Percentiles rank a stretch among this genome's conserved stretches.
phyloP scores from a whole-genome alignment of 805 yeast species.

The Barnettozyma wickerhamii region DNA sequence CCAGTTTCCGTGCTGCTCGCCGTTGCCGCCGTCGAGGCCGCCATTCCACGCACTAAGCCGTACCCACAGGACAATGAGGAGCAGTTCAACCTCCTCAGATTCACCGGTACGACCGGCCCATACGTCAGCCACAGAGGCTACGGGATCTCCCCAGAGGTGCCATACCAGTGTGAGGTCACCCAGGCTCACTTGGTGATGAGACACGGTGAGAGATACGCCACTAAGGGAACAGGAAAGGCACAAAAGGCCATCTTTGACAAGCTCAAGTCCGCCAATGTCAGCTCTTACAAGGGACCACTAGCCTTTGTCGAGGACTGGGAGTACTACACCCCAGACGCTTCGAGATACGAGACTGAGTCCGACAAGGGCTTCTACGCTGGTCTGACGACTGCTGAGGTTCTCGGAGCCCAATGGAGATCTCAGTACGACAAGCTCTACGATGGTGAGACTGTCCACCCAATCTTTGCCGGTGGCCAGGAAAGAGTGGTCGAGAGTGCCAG shows the following conservation, averaged over 20 bases:
- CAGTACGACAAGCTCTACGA: slow-evolving; percentile 40
- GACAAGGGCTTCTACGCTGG: slow-evolving; percentile 43
- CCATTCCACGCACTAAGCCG: slow-evolving; percentile 9
- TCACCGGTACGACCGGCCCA: slow-evolving; percentile 55
- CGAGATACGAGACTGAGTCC: slow-evolving; percentile 39
- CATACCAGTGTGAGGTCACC: slow-evolving; percentile 48
- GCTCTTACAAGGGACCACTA: slow-evolving; percentile 43
- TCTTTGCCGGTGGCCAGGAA: slow-evolving; percentile 44
- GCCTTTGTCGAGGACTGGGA: slow-evolving; percentile 50
- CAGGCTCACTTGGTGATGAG: slow-evolving; percentile 71
- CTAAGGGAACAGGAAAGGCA: slow-evolving; percentile 34
- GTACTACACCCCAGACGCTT: slow-evolving; percentile 39
- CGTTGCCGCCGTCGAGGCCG: not conserved
- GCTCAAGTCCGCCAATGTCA: slow-evolving; percentile 33
- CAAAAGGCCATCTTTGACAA: slow-evolving; percentile 23
- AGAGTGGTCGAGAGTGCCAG: slow-evolving; percentile 44
- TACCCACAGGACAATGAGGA: slow-evolving; percentile 19
- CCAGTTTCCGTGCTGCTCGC: not conserved
- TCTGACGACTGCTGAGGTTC: slow-evolving; percentile 36
- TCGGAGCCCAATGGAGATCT: slow-evolving; percentile 41
- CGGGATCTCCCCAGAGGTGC: slow-evolving; percentile 46
- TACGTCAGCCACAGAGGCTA: slow-evolving; percentile 46
- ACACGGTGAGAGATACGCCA: slow-evolving; percentile 78
- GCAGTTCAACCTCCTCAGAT: slow-evolving; percentile 31
- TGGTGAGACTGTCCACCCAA: slow-evolving; percentile 34